Base-by-base conservation (phyloP, 768 basidiomycete genomes). In the Holtermannia corniformis region DNA sequence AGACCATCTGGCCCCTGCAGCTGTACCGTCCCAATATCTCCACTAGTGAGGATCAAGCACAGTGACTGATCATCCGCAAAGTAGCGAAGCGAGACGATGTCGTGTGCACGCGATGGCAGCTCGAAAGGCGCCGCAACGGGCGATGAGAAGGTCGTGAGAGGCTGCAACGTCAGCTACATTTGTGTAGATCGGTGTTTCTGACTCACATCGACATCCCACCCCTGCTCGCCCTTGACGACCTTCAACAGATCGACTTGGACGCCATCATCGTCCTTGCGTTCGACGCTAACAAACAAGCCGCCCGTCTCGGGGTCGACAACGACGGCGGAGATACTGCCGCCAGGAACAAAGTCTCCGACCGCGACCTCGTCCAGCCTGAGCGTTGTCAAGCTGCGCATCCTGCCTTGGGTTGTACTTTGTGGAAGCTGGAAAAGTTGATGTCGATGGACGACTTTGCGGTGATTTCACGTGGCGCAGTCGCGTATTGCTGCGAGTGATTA, bases 11-110 rank as follows among this genome's bases (percentile, higher is more conserved):
- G 53, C 0, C 50, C 55, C 46, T 72, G 72, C 14, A 86, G 60
- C 13, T 78, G 73, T 44, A 86, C 68, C 40, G 82, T 81, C 7
- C 81, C 81, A 51, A 97, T 89, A 63, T 95, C 92, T 47, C 93
- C 93, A 5, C 81, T 79, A 5, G 81, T 78, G 59, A 82, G 81
- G 13, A 93, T 78, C 7, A 83, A 68, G 3, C 78, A 81, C 10
- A 96, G 73, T 1, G 77, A 75, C 45, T 81, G 76, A n/a, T 78
- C 77, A 58, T 95, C 91, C 3, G 84, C 76, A 23, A 90, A 74
- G 45, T 87, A 80, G 49, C 79, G 78, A 51, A 91, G 75, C 23
- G 80, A 80, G 13, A 87, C 70, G 12, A 85, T 76, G 65, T 85
- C 44, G 24, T 55, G 55, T 21, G 23, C 42, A 32, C 59, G 43